Evolutionary conservation across 192 early-diverging fungal species (phyloP), one percentile per base, ranked within the genome.

Genomic region (Entomortierella beljakovae): DNA sequence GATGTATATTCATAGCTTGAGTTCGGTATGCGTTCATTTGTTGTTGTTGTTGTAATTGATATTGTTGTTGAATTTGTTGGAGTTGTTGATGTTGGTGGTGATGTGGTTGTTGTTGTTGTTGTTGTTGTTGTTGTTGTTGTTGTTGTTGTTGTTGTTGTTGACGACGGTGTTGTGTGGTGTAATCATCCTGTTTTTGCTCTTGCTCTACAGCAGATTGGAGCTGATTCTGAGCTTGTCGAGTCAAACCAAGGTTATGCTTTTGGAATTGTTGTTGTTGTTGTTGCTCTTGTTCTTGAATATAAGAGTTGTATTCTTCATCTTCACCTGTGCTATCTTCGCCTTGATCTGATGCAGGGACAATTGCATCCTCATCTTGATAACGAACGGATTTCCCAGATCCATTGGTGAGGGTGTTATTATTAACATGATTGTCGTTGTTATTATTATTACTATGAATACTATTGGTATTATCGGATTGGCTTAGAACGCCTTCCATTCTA

Each of bases 1-100:
- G 75, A 13, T 79, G 74, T 28, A 77, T 77, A 40, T 77, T 77
- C 74, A 77, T 77, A 34, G 74, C 74, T 26, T 77, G 75, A 40
- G 75, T 64, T 50, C 64, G 57, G 51, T 79, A 79, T 22, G 75
- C 75, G 29, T 79, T 28, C 10, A 64, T 54, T 18, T 79, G 66
- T 49, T 79, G 75, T 51, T 79, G 75, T 33, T 79, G 75, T 28
- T 74, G 71, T 6, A 65, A 28, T 20, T 74, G 71, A 18, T 74
- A 74, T 20, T 74, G 71, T 33, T 66, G 71, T 32, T 74, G 71
- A 18, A 74, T 74, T 40, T 66, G 71, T 40, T 66, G 71, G 8
- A 66, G 71, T 31, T 74, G 71, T 25, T 74, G 71, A 29, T 74
- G 71, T 32, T 74, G 71, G 23, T 74, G 71, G 22, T 65, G 71